These are phyloP conservation scores for Amanita phalloides DNA, from an alignment of 768 basidiomycete genomes.

Conservation along the genomic window DNA sequence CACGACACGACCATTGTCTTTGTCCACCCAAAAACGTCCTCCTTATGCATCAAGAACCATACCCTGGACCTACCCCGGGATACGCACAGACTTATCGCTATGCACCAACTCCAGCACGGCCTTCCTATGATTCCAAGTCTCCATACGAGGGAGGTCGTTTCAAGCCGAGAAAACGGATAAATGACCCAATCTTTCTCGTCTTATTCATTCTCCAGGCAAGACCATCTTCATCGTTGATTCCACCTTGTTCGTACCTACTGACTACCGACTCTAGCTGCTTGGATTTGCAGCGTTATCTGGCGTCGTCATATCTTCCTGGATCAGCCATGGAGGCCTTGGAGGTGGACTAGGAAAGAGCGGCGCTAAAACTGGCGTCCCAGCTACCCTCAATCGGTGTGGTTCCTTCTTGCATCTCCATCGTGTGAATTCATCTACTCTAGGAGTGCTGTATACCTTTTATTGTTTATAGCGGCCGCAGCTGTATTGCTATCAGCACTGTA, in stretches of 20 bases:
- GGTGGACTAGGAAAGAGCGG: constrained; percentile 63
- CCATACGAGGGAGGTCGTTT: constrained; percentile 56
- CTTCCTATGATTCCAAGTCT: constrained; percentile 28
- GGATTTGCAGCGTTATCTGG: constrained; percentile 64
- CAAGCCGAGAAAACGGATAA: constrained; percentile 56
- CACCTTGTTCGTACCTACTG: too few species aligned
- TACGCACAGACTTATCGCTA: constrained; percentile 10
- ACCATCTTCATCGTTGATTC: not conserved
- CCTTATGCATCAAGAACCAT: constrained; percentile 3
- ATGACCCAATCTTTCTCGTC: constrained; percentile 63
- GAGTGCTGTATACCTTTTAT: constrained; percentile 66
- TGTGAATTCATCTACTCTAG: constrained; percentile 21
- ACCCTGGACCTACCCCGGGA: constrained; percentile 9
- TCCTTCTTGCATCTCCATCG: not conserved
- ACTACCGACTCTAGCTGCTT: constrained; percentile 31
- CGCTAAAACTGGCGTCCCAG: constrained; percentile 37
- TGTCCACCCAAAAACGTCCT: not conserved
- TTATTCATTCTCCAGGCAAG: constrained; percentile 63
- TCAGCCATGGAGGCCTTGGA: constrained; percentile 53
- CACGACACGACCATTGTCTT: not conserved
- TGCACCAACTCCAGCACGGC: constrained; percentile 15
- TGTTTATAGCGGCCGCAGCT: constrained; percentile 61
- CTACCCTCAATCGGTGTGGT: constrained; percentile 59
- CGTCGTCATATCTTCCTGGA: constrained; percentile 52
- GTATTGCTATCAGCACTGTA: constrained; percentile 56